Base-by-base conservation (phyloP, 805 yeast species). In the Suhomyces tanzawaensis region DNA sequence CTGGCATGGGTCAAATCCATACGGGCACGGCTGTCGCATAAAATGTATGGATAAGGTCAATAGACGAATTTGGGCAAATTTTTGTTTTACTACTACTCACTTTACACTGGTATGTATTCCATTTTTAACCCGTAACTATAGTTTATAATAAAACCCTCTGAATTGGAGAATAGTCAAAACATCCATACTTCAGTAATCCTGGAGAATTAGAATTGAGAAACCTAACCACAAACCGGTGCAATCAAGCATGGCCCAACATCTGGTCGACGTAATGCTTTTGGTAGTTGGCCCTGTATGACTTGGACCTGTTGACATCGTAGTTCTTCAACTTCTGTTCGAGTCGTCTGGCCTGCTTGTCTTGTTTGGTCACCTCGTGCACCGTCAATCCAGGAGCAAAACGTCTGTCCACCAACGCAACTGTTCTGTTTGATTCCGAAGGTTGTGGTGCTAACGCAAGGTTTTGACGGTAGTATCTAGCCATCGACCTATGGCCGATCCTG, bases 401-500 rank as follows among this genome's bases (percentile, higher is more conserved):
- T 40, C 83, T 72, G 51, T 90, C 95, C 4, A 82, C 87, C 4
- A 87, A 79, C 18, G 86, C 76, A 26, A 89, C 81, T 0, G 96
- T 82, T 29, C 80, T 78, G 51, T 77, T 81, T 19, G 89, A 82
- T 28, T 85, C 91, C 11, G 71, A 60, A 21, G 76, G 67, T n/a
- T 53, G 59, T 8, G 51, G 36, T 4, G 57, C 49, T 7, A 46
- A 36, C 1, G 55, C 48, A 21, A 53, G 36, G 45, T 77, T 77
- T 60, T 85, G 95, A 54, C 84, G 80, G 60, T 81, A 81, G 55
- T 78, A 81, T 44, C 91, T 71, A 35, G 77, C 75, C 51, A 85
- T 67, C 1, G 89, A 71, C 46, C 98, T 72, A 58, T 91, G 96
- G 0, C 96, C 95, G 1, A 85, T 77, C 32, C 80, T 77, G 3